Base-by-base conservation (phyloP, 331 rosid genomes). In the Quercus phellos region DNA sequence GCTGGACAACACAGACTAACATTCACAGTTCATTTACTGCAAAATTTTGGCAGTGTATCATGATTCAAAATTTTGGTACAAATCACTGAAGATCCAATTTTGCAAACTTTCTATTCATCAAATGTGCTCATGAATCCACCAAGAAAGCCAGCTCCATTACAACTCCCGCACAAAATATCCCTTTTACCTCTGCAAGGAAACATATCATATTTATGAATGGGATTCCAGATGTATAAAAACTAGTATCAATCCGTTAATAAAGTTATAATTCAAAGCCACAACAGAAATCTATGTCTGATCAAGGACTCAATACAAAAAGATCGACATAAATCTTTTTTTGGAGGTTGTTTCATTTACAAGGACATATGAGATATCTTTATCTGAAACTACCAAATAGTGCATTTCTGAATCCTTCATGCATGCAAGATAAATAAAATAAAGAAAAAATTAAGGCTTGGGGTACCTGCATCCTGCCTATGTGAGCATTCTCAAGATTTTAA, bases 71-170 rank as follows among this genome's bases (percentile, higher is more conserved):
- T 66, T 24, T 18, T 2, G 34, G 42, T 18, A 32, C 26, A 18
- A 32, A 7, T 7, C 71, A 6, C 46, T 64, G 29, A 60, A 12
- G 16, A 67, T 30, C 80, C 77, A 66, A 73, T 16, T 50, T 60
- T 63, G 82, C 70, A 73, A 76, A 22, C 78, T 77, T 77, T 79
- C 85, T 83, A 94, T 4, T 79, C 83, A 22, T 95, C 99, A 55
- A 81, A 80, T 38, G 98, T 66, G 94, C 88, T 95, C 97, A 95
- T 87, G 85, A 90, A 90, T 60, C 99, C 99, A 70, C 98, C 99
- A 16, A 83, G 0, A 85, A 95, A 95, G 80, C 99, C 99, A 74
- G 99, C 99, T 68, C 99, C 99, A 73, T 91, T 95, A 83, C 99
- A 95, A 1, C 50, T 46, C 73, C 99, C 99, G 85, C 99, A 95